Conservation (phyloP, 805 yeast genomes). For the Pichia californica region DNA sequence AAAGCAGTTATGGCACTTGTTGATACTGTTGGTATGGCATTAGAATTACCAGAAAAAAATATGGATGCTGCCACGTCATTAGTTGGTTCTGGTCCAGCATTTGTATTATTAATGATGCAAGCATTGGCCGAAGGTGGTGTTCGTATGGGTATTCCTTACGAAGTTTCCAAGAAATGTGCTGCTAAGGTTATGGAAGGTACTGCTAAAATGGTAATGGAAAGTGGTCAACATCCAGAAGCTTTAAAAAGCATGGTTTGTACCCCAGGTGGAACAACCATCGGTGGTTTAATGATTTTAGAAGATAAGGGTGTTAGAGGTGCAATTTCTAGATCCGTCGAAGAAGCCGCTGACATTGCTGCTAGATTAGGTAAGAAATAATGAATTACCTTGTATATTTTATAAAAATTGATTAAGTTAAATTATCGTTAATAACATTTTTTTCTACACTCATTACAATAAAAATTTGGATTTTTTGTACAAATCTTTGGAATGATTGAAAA, state of each 20-base stretch:
- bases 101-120: slow-evolving; percentile 82
- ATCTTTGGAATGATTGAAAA: too few species aligned
- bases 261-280: slow-evolving; percentile 97
- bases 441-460: too few species aligned
- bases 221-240: slow-evolving; percentile 83
- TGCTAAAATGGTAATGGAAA: slow-evolving; percentile 77
- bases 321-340: slow-evolving; percentile 82
- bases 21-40: slow-evolving; percentile 59
- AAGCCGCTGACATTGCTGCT: slow-evolving; percentile 79
- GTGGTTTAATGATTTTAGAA: slow-evolving; percentile 89
- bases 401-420: too few species aligned
- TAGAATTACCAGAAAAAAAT: slow-evolving; percentile 76
- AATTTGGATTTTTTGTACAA: too few species aligned
- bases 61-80: slow-evolving; percentile 96
- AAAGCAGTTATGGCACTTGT: slow-evolving; percentile 47
- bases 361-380: slow-evolving; percentile 45
- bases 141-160: slow-evolving; percentile 86
- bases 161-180: slow-evolving; percentile 77
- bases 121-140: slow-evolving; percentile 92
- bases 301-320: slow-evolving; percentile 84
- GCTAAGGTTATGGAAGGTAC: slow-evolving; percentile 94
- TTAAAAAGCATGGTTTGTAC: slow-evolving; percentile 87
- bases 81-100: slow-evolving; percentile 97
- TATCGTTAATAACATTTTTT: too few species aligned
- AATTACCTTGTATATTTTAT: too few species aligned